These are phyloP conservation scores for Trametes versicolor DNA, from an alignment of 1,284 basidiomycete genomes.

Conservation along the genomic window DNA sequence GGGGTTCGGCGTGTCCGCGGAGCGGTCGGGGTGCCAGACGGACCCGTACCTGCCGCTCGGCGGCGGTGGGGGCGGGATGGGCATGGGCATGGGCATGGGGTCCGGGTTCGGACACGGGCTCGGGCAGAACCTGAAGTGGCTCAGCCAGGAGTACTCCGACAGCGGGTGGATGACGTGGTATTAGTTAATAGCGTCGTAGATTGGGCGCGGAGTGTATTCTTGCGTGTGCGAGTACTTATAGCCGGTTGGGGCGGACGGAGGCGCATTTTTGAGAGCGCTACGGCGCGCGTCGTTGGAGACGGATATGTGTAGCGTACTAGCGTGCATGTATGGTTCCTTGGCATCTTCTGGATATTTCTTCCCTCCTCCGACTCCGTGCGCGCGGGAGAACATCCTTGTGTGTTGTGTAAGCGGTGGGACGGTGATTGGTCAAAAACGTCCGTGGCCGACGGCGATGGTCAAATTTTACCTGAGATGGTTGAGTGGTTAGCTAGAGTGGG, in stretches of 20 bases:
- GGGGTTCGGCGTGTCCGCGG: slow-evolving; percentile 34
- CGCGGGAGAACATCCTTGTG: no score
- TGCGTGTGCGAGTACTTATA: slow-evolving; percentile 10
- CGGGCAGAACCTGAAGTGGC: slow-evolving; percentile 32
- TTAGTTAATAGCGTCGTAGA: slow-evolving; percentile 24
- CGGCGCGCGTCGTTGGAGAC: slow-evolving; percentile 1
- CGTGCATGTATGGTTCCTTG: slow-evolving; percentile 24
- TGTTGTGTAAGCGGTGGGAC: no score
- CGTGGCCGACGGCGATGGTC: no score
- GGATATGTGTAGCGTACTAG: slow-evolving; percentile 26
- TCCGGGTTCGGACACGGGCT: slow-evolving; percentile 13
- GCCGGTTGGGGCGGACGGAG: not conserved
- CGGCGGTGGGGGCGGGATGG: slow-evolving; percentile 5
- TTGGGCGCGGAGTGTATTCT: slow-evolving; percentile 9
- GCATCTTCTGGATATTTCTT: not conserved
- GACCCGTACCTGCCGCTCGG: slow-evolving; percentile 26
- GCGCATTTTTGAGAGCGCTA: not conserved
- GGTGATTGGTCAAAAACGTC: no score
- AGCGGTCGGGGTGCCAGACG: slow-evolving; percentile 33
- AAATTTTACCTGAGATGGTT: no score
- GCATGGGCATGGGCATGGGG: slow-evolving; percentile 2
- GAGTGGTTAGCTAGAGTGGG: no score
- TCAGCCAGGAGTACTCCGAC: slow-evolving; percentile 42
- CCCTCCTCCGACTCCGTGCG: not conserved
- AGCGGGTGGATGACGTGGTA: slow-evolving; percentile 47